phyloP scores from a whole-genome alignment of 1,284 basidiomycete species.

The Microbotryum violaceum region DNA sequence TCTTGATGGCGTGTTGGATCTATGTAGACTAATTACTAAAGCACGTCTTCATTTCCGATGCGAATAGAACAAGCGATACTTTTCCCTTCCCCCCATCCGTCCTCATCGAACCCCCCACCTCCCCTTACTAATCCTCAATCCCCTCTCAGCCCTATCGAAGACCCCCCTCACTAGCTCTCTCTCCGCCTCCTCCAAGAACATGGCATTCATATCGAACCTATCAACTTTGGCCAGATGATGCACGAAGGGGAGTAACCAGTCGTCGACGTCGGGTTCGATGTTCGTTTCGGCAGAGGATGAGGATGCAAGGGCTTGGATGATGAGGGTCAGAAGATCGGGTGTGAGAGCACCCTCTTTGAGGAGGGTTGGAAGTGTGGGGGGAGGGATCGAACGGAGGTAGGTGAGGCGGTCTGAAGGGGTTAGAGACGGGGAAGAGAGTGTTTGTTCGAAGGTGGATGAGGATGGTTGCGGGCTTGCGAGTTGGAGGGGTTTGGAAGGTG shows the following conservation, averaged over 20 bases:
- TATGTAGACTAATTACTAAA: too few species aligned
- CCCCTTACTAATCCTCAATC: conserved; percentile 45
- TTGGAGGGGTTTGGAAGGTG: neutral
- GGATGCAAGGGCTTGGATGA: conserved; percentile 49
- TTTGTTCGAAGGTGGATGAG: conserved; percentile 20
- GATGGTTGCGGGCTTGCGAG: neutral
- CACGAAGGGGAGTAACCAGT: conserved; percentile 49
- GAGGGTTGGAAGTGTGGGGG: conserved; percentile 50
- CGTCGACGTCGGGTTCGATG: conserved; percentile 20
- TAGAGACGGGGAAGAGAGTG: conserved; percentile 13
- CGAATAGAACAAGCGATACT: neutral
- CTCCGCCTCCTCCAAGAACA: conserved; percentile 52
- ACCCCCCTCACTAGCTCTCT: conserved; percentile 3
- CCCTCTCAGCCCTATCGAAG: neutral
- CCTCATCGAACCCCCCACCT: conserved; percentile 10
- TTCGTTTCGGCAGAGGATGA: neutral
- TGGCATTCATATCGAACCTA: conserved; percentile 54
- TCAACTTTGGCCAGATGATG: conserved; percentile 49
- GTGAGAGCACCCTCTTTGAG: conserved; percentile 58
- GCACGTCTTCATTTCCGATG: too few species aligned
- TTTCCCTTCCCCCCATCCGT: neutral
- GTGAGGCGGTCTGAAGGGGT: conserved; percentile 1
- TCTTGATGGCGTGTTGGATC: too few species aligned
- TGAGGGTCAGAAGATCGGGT: conserved; percentile 51
- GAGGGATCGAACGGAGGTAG: conserved; percentile 48